Evolutionary conservation across 352 stramenopile genomes (phyloP).

Genomic region (Globisporangium solare): DNA sequence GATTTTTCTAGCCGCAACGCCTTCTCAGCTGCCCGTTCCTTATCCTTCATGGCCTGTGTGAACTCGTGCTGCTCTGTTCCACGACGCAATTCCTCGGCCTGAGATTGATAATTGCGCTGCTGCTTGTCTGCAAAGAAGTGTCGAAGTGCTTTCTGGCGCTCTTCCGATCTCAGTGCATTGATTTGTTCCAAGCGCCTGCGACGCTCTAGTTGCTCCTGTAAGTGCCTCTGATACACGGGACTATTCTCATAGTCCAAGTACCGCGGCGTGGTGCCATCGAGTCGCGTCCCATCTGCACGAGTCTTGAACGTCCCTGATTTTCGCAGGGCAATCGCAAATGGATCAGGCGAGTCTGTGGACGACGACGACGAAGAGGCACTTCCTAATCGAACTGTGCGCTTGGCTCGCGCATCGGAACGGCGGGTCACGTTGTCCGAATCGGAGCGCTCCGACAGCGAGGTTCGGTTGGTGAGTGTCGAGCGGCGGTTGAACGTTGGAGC

Average conservation of each 20-base stretch:
- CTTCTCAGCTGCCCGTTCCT: conserved; percentile 12
- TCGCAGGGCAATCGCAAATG: conserved; percentile 18
- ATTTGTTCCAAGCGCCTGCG: conserved; percentile 60
- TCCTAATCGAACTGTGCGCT: conserved; percentile 1
- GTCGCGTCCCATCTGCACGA: conserved; percentile 11
- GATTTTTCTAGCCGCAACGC: conserved; percentile 11
- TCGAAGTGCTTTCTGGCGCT: conserved; percentile 48
- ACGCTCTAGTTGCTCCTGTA: conserved; percentile 54
- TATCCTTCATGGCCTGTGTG: conserved; percentile 22
- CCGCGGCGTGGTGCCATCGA: conserved; percentile 41
- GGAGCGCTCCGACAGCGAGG: conserved; percentile 5
- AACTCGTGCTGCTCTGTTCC: conserved; percentile 52
- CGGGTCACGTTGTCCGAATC: conserved; percentile 10
- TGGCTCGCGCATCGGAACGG: conserved; percentile 2
- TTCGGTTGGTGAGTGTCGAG: conserved; percentile 7
- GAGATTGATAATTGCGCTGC: conserved; percentile 30
- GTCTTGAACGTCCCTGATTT: conserved; percentile 23
- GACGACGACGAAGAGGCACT: conserved; percentile 24
- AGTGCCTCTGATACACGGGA: conserved; percentile 36
- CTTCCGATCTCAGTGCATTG: conserved; percentile 53
- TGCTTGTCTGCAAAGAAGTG: conserved; percentile 42
- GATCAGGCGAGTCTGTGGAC: conserved; percentile 22
- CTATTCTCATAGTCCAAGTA: conserved; percentile 64
- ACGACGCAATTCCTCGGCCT: conserved; percentile 46
- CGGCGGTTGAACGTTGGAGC: conserved; percentile 6